phyloP scores from a whole-genome alignment of 257 asterid species.

The Henckelia pumila region DNA sequence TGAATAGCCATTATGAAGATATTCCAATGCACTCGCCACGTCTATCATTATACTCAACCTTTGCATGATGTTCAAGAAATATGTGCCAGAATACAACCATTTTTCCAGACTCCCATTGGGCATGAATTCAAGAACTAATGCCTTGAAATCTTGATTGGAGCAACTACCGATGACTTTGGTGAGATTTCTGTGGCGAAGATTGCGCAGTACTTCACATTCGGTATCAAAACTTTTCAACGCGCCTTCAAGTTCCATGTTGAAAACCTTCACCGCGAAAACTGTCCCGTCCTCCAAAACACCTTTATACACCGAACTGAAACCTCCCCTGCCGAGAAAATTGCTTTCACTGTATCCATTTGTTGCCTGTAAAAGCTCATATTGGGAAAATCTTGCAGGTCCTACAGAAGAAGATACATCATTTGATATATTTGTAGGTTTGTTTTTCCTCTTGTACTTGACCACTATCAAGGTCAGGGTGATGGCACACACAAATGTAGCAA shows the following conservation, averaged over 20 bases:
- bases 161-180: constrained; percentile 25
- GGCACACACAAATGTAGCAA: background rate
- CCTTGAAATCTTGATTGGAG: constrained; percentile 25
- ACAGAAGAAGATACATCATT: background rate
- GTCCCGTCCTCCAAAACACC: constrained; percentile 12
- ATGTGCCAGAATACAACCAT: too few species aligned
- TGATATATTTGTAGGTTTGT: background rate
- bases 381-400: constrained; percentile 7
- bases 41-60: constrained; percentile 35
- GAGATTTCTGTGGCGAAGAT: constrained; percentile 26
- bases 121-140: constrained; percentile 27
- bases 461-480: background rate
- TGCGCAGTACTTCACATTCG: constrained; percentile 31
- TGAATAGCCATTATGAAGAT: constrained; percentile 32
- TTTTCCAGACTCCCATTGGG: constrained; percentile 32
- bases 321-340: constrained; percentile 11
- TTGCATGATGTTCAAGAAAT: constrained; percentile 18
- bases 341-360: constrained; percentile 13
- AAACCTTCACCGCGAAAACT: constrained; percentile 32
- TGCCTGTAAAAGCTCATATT: constrained; percentile 12
- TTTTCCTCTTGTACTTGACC: background rate
- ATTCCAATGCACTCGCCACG: constrained; percentile 35
- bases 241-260: constrained; percentile 18
- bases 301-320: constrained; percentile 19
- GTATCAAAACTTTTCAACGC: constrained; percentile 25